Percentiles rank a stretch among this genome's conserved stretches.
These are phyloP conservation scores for Salix koriyanagi DNA, from an alignment of 345 rosid species.

Conservation along the genomic window DNA sequence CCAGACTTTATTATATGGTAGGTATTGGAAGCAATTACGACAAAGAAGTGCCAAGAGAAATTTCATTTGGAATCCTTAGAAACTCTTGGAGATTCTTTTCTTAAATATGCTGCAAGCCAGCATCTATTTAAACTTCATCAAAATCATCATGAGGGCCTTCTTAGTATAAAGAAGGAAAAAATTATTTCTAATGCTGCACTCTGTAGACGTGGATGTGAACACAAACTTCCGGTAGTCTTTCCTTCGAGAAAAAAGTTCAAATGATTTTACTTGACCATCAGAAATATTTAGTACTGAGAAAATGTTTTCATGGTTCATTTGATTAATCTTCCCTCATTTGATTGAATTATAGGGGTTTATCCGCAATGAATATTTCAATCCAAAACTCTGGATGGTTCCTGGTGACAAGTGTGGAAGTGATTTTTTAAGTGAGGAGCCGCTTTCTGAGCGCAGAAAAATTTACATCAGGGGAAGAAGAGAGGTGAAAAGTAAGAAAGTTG, in stretches of 20 bases:
- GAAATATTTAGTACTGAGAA: background rate
- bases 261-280: background rate
- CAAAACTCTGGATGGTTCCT: constrained; percentile 68
- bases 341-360: constrained; percentile 61
- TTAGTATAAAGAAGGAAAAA: constrained; percentile 58
- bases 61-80: constrained; percentile 84
- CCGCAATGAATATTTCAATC: constrained; percentile 65
- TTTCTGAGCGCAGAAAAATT: constrained; percentile 37
- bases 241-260: background rate
- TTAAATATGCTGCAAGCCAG: constrained; percentile 75
- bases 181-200: constrained; percentile 67
- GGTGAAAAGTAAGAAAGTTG: constrained; percentile 57
- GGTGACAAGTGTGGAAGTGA: constrained; percentile 40
- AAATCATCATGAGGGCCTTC: constrained; percentile 73
- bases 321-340: background rate
- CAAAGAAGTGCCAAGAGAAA: constrained; percentile 71
- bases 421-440: constrained; percentile 30
- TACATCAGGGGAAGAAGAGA: constrained; percentile 40
- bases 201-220: constrained; percentile 60
- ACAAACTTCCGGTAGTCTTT: constrained; percentile 61
- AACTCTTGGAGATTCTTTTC: constrained; percentile 91
- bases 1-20: constrained; percentile 19
- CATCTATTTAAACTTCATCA: constrained; percentile 53
- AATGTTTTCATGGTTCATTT: background rate
- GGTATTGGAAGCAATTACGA: constrained; percentile 88